Base-by-base conservation (phyloP, 129 eudicot species). In the Calendula officinalis region DNA sequence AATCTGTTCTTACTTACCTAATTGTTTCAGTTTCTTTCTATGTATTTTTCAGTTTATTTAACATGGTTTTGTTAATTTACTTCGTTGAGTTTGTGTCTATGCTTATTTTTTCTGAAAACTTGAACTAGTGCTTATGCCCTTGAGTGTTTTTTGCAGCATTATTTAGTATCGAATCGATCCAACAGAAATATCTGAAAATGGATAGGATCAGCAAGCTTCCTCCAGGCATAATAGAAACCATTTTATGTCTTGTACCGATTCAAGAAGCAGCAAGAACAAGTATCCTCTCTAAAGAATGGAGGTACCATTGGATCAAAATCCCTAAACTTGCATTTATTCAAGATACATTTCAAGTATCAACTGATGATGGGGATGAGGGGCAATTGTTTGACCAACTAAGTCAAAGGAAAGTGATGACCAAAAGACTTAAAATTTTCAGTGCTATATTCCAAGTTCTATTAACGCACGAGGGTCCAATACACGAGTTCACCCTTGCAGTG, bases 181-280 rank as follows among this genome's bases (percentile, higher is more conserved):
- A 43, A 62, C 54, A 48, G 32, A 27, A 15, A 64, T 34, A 64
- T 34, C 43, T 3, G 12, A 3, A 67, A 8, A 67, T 67, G 72
- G 72, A 67, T 66, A 52, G 10, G 38, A n/a, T 67, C 54, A 67
- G 54, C 42, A 41, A 67, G 53, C 55, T 68, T 34, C 73, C 64
- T 44, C 56, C 42, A 16, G 3, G 8, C 55, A 56, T 68, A 32
- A 34, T 44, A 43, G 64, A 68, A 68, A 56, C 45, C 38, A 33
- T 68, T 12, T 1, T 67, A 54, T 67, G 72, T 54, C 8, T 67
- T 6, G 3, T 67, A 32, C 72, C 72, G 0, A 52, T 66, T 66
- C 62, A 53, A 51, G 71, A 66, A 5, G 71, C 71, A 11, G 71
- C 62, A 27, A 52, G 72, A 6, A 67, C 72, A 54, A 67, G 72